Base-by-base conservation (phyloP, 495 filamentous ascomycete species). In the Apodospora peruviana region DNA sequence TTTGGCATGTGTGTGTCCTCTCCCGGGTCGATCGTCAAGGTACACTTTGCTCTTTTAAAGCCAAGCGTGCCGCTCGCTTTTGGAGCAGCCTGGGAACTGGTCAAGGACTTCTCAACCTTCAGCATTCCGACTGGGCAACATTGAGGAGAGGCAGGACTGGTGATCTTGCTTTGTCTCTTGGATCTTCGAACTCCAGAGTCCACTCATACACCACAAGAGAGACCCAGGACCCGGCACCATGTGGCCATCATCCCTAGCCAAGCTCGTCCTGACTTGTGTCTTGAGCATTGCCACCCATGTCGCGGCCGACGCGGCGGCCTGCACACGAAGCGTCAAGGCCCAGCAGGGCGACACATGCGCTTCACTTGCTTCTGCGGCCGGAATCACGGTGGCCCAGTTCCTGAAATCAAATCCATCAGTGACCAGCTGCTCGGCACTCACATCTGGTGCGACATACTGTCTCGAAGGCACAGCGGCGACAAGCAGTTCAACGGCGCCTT, bases 321-420 rank as follows among this genome's bases (percentile, higher is more conserved):
- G 62, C 53, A 55, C 45, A 0, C 42, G 36, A 17, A 53, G 42
- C 8, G 43, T 63, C 18, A 52, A 49, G 19, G 62, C 62, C 17
- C 38, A 54, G n/a, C 20, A 35, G 10, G 60, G 60, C 10, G 62
- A 65, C 24, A 63, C 62, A 0, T 65, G 62, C 32, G 60, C 62
- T 4, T 48, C 45, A 0, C 40, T 65, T 1, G 55, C 62, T 3
- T 4, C 25, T 2, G 24, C 42, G 5, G 58, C 55, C 4, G 62
- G 60, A 5, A 59, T 65, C 38, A 54, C 60, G 2, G 60, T 65
- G 10, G 44, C 57, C 0, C 50, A 65, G 42, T 61, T 65, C 34
- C 45, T 65, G 14, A 45, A 51, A 21, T 57, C 55, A 2, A 65
- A 65, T 35, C 57, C 60, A 0, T 38, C 18, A 11, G 50, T 65